Conservation (phyloP, 768 basidiomycete genomes). For the Scleroderma citrinum region DNA sequence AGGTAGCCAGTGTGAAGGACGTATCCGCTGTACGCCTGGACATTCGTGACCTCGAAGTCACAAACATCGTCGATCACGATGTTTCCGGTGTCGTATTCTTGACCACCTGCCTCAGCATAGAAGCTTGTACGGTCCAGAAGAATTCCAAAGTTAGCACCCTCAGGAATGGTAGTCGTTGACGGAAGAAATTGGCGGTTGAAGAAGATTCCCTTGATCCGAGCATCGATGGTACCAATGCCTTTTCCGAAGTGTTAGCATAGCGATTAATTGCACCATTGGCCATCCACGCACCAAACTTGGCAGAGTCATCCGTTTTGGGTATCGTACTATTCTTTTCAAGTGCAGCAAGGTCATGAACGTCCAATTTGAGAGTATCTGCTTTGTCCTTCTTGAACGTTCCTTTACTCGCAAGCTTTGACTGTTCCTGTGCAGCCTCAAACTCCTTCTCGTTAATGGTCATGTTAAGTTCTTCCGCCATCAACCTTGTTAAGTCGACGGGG, state of each 20-base stretch:
- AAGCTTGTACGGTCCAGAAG: constrained; percentile 91
- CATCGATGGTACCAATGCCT: constrained; percentile 70
- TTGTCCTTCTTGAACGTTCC: constrained; percentile 67
- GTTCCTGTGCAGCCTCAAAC: constrained; percentile 83
- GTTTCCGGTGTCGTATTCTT: constrained; percentile 94
- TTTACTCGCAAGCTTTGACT: constrained; percentile 90
- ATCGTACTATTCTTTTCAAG: constrained; percentile 74
- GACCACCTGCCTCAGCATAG: constrained; percentile 96
- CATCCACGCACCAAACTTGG: constrained; percentile 73
- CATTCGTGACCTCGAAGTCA: constrained; percentile 91
- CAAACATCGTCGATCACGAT: constrained; percentile 88
- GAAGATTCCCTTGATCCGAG: constrained; percentile 80
- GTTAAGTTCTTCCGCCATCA: constrained; percentile 95
- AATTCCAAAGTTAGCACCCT: constrained; percentile 71
- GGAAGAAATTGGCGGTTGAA: constrained; percentile 67
- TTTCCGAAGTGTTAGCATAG: constrained; percentile 22
- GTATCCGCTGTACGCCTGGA: constrained; percentile 93
- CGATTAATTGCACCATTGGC: not conserved
- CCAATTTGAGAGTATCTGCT: constrained; percentile 74
- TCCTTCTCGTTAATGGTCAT: constrained; percentile 81
- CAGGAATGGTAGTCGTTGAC: constrained; percentile 62
- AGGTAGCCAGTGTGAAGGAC: constrained; percentile 88
- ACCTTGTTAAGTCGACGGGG: constrained; percentile 89
- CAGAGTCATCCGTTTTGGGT: constrained; percentile 88
- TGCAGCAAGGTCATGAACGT: constrained; percentile 89